These are phyloP conservation scores for Nigrospora osmanthi DNA, from an alignment of 2,329 filamentous ascomycete species.

Conservation along the genomic window DNA sequence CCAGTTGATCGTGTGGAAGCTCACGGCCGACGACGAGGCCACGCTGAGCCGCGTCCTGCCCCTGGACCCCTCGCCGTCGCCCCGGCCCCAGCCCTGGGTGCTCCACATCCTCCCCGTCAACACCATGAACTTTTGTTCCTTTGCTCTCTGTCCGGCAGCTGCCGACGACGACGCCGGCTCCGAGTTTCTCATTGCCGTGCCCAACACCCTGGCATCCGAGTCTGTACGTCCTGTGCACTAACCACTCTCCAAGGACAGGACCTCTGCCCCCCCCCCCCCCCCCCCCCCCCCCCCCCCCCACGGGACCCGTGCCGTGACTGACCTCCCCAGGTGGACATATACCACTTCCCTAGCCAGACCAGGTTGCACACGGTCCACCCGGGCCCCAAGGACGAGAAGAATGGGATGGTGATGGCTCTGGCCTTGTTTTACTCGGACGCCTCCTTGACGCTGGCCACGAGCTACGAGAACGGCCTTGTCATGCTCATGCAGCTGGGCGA, in stretches of 20 bases:
- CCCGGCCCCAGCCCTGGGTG: constrained; percentile 69
- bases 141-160: constrained; percentile 49
- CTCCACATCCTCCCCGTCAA: constrained; percentile 79
- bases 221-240: constrained; percentile 37
- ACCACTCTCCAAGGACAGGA: not conserved
- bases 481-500: constrained; percentile 52
- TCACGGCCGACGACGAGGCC: constrained; percentile 52
- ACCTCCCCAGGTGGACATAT: constrained; percentile 62
- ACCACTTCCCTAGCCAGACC: constrained; percentile 66
- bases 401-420: constrained; percentile 87
- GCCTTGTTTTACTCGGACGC: constrained; percentile 44
- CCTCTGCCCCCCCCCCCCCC: too few relatives aligned
- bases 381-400: constrained; percentile 34
- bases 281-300: too few relatives aligned
- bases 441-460: constrained; percentile 58
- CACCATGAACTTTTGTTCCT: constrained; percentile 91
- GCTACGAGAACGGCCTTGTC: constrained; percentile 78
- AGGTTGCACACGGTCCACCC: constrained; percentile 50
- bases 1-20: constrained; percentile 76
- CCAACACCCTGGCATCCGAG: constrained; percentile 67
- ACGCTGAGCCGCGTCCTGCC: constrained; percentile 62
- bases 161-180: constrained; percentile 19
- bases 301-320: constrained; percentile 1
- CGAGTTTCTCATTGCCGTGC: constrained; percentile 66
- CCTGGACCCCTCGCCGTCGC: constrained; percentile 47